Percentiles rank a stretch among this genome's conserved stretches.
Conservation (phyloP, 2,329 filamentous ascomycete genomes). For the Trematosphaeria pertusa region DNA sequence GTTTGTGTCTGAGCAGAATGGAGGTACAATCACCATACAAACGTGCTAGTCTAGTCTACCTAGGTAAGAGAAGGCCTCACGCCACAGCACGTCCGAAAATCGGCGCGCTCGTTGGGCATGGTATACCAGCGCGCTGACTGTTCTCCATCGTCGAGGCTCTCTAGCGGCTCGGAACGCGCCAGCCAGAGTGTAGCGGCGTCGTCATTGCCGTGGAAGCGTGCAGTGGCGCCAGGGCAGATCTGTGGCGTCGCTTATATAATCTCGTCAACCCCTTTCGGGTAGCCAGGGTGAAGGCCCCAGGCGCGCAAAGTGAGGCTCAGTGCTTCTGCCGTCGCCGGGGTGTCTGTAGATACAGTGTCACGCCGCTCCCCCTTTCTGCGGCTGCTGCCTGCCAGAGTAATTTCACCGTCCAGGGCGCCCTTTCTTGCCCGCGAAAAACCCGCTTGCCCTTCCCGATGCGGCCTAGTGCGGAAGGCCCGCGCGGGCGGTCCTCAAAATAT, state of each 20-base stretch:
- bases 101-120: background rate
- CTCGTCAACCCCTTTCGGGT: too few species aligned
- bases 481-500: slow-evolving; percentile 28
- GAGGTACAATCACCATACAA: background rate
- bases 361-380: slow-evolving; percentile 17
- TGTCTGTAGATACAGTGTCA: too few species aligned
- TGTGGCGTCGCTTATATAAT: background rate
- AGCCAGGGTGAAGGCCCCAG: too few species aligned
- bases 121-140: too few species aligned
- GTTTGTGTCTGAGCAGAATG: slow-evolving; percentile 14
- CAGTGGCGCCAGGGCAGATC: too few species aligned
- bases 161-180: too few species aligned
- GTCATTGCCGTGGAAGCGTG: too few species aligned
- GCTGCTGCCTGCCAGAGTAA: slow-evolving; percentile 23
- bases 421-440: slow-evolving; percentile 24
- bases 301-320: too few species aligned
- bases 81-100: background rate
- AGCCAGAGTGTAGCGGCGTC: too few species aligned
- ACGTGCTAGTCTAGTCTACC: slow-evolving; percentile 2
- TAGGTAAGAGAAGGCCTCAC: slow-evolving; percentile 3
- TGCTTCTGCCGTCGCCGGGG: too few species aligned
- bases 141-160: too few species aligned
- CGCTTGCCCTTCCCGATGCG: slow-evolving; percentile 34
- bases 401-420: slow-evolving; percentile 23
- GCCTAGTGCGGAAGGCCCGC: slow-evolving; percentile 30